Percentiles rank a stretch among this genome's conserved stretches.
Conservation (phyloP, 2,329 filamentous ascomycete species). For the Biscogniauxia marginata region DNA sequence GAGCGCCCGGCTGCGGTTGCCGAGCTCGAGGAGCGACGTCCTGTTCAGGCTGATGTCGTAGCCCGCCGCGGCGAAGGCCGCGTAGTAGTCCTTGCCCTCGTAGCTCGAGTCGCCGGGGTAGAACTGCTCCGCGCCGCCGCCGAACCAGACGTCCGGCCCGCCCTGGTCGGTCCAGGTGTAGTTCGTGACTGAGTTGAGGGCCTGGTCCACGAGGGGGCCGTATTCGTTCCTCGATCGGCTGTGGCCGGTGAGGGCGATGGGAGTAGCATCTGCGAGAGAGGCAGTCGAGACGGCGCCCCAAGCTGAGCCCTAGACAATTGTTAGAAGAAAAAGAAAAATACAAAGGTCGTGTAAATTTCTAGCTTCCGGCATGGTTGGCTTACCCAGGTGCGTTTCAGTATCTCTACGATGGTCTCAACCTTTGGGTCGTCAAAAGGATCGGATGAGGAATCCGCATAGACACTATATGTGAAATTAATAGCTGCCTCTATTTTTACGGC, state of each 20-base stretch:
- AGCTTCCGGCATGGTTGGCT: neutral
- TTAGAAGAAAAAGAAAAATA: constrained; percentile 37
- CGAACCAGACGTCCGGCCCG: constrained; percentile 79
- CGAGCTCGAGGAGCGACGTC: constrained; percentile 61
- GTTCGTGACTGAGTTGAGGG: constrained; percentile 72
- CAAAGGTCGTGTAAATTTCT: no score
- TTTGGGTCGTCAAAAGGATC: constrained; percentile 80
- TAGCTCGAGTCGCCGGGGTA: constrained; percentile 63
- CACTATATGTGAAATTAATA: constrained; percentile 36
- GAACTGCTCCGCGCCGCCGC: constrained; percentile 81
- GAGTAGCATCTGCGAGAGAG: constrained; percentile 78
- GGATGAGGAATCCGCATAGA: constrained; percentile 75
- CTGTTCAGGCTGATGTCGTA: constrained; percentile 75
- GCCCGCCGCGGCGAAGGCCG: constrained; percentile 67
- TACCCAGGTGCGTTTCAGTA: constrained; percentile 69
- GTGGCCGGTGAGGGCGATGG: constrained; percentile 71
- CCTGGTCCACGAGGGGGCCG: constrained; percentile 71
- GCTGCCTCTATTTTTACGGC: neutral
- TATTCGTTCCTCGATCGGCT: constrained; percentile 69
- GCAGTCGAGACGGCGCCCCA: constrained; percentile 76
- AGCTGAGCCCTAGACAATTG: constrained; percentile 42
- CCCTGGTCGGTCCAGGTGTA: constrained; percentile 76
- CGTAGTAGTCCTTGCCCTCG: constrained; percentile 75
- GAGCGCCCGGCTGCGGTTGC: constrained; percentile 62
- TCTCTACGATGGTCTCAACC: constrained; percentile 78